These are phyloP conservation scores for Toxoplasma gondii DNA, from an alignment of 169 alveolate species.

Conservation along the genomic window DNA sequence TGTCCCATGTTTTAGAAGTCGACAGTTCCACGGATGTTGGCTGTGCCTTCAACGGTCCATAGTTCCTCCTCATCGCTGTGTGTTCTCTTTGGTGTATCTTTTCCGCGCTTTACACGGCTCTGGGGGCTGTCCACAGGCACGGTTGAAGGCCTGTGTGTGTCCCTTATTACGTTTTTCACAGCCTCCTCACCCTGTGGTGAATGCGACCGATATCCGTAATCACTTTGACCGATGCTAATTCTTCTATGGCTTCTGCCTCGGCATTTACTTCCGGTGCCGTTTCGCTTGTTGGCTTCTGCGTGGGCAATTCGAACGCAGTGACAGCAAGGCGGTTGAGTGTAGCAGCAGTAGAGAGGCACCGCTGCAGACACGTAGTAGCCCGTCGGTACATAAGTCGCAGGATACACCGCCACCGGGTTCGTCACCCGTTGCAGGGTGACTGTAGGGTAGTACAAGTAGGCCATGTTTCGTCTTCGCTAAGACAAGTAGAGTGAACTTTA, in stretches of 20 bases:
- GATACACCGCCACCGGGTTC: neutral
- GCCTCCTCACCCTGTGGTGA: neutral
- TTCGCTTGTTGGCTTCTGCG: neutral
- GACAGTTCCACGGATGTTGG: neutral
- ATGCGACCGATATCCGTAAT: neutral
- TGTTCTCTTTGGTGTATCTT: neutral
- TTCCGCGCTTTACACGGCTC: neutral
- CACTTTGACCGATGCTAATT: neutral
- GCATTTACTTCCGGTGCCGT: neutral
- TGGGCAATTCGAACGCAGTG: neutral
- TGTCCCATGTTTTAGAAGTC: neutral
- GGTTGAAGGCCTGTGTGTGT: neutral
- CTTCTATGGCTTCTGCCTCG: neutral
- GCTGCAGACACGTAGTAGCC: neutral
- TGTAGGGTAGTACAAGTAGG: slow-evolving; percentile 1
- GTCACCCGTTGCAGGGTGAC: neutral
- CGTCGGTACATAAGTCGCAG: slow-evolving; percentile 7
- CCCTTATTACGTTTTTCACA: neutral
- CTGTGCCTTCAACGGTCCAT: neutral
- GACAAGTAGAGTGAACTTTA: no score
- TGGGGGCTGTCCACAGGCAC: neutral
- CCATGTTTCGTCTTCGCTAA: neutral
- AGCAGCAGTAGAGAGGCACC: slow-evolving; percentile 10
- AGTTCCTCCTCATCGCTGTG: neutral
- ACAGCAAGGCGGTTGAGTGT: neutral